phyloP scores from a whole-genome alignment of 345 rosid genomes.

The Orychophragmus violaceus region DNA sequence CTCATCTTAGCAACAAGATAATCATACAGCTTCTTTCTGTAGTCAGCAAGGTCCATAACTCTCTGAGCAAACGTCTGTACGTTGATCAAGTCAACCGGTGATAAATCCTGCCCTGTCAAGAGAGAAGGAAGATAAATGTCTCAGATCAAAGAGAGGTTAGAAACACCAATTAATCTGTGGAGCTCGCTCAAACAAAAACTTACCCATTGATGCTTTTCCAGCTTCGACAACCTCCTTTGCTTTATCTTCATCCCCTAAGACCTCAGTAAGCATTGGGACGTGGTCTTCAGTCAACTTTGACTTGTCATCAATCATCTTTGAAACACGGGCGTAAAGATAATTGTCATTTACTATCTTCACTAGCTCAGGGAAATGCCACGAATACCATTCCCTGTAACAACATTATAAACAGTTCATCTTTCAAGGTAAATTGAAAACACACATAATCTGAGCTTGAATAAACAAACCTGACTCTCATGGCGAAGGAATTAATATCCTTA shows the following conservation, averaged over 20 bases:
- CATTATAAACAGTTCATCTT: neutral
- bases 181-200: neutral
- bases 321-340: conserved; percentile 60
- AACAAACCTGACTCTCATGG: conserved; percentile 93
- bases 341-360: conserved; percentile 96
- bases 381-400: conserved; percentile 87
- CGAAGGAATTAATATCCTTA: conserved; percentile 81
- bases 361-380: conserved; percentile 96
- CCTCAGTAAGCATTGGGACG: conserved; percentile 46
- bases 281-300: conserved; percentile 54
- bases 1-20: conserved; percentile 89
- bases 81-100: conserved; percentile 80
- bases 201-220: conserved; percentile 99
- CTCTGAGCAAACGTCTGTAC: conserved; percentile 76
- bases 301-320: conserved; percentile 58
- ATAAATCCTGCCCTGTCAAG: conserved; percentile 76
- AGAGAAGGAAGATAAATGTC: neutral
- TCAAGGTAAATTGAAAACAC: neutral
- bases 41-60: conserved; percentile 87
- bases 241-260: conserved; percentile 85
- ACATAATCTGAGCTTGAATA: neutral
- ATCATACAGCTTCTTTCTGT: conserved; percentile 83
- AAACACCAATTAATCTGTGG: neutral
- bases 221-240: conserved; percentile 90
- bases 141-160: neutral